Evolutionary conservation across 2,329 filamentous ascomycete species (phyloP), one percentile per base, ranked within the genome.

Genomic region (Diaporthe longicolla): DNA sequence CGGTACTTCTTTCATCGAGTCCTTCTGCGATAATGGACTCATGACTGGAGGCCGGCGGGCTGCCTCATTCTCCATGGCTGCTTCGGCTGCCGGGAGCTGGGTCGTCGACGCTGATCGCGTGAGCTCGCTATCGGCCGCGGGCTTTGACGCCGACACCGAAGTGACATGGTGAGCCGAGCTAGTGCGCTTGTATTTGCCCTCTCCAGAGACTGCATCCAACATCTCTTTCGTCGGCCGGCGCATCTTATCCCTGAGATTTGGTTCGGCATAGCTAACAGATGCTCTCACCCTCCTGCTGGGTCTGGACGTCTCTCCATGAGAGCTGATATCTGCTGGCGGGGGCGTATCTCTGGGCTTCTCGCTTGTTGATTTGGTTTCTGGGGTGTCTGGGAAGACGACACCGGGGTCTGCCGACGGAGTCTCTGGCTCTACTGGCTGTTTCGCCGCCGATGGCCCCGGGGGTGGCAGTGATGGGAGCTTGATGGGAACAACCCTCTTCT

Each of bases 201-300:
- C 89, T n/a, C 89, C 91, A 15, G 88, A 83, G 19, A 96, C 93
- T 1, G 93, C 94, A 81, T 95, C 93, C 48, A 93, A 89, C 13
- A 95, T 83, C 76, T 94, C 91, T 80, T 94, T 94, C 1, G 92
- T 93, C 29, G 94, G 93, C 74, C 94, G 89, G 74, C 94, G 89
- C 94, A 97, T 95, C 84, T 97, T 97, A 80, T 92, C 93, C 76
- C 93, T 89, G 55, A 97, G 85, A 79, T 93, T 96, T 1, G 94
- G 94, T 81, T 96, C 93, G 15, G 93, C 93, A 81, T 97, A 97
- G 84, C 93, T 96, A 75, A 97, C 89, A 66, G 91, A 87, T 15
- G 90, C 85, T 78, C 93, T 88, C 63, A 90, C 90, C 76, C 94
- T 89, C 77, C 94, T 87, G 77, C 91, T 93, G 29, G 90, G 89